Base-by-base conservation (phyloP, 2,329 filamentous ascomycete species). In the Aspergillus oerlinghausenensis region DNA sequence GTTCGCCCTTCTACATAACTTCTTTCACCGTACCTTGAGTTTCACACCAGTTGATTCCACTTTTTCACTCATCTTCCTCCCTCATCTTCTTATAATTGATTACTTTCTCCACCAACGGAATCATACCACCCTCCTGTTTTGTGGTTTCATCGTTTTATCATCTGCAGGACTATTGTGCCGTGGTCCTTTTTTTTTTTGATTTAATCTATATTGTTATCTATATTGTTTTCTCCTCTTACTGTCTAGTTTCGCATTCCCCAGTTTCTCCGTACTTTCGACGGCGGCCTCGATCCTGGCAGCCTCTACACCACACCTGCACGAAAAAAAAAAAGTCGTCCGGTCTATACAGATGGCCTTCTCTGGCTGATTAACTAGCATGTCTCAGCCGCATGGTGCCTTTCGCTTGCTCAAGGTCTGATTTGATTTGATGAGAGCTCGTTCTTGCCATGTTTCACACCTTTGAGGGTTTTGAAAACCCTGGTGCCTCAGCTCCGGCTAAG, bases 371-470 rank as follows among this genome's bases (percentile, higher is more conserved):
- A n/a, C 50, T 49, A 25, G 32, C 49, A 49, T 62, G 56, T 49
- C 50, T 56, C 52, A 60, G 58, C 32, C 60, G 59, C 62, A 60
- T 57, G 60, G 40, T 28, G 55, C 32, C 3, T 56, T 58, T 49
- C 26, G 42, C 40, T 54, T 43, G 42, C 51, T 51, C 48, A 54
- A 55, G 19, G 10, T 40, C 49, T 23, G 32, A 42, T 9, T 43
- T 23, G 29, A 54, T 38, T 32, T 35, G 9, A 42, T 19, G n/a
- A 19, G 32, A 51, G 8, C 47, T 25, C 32, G 50, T 55, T 56
- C 55, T 57, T 57, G 63, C 49, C 50, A 76, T 76, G 74, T 76
- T 76, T 54, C 73, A 76, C 59, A 76, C 72, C 0, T 76, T 75
- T 50, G 74, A 76, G 57, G 72, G 73, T 5, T 73, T 75, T 47